Percentiles rank a stretch among this genome's conserved stretches.
Conservation (phyloP, 192 early-diverging fungal genomes). For the Entomortierella beljakovae region DNA sequence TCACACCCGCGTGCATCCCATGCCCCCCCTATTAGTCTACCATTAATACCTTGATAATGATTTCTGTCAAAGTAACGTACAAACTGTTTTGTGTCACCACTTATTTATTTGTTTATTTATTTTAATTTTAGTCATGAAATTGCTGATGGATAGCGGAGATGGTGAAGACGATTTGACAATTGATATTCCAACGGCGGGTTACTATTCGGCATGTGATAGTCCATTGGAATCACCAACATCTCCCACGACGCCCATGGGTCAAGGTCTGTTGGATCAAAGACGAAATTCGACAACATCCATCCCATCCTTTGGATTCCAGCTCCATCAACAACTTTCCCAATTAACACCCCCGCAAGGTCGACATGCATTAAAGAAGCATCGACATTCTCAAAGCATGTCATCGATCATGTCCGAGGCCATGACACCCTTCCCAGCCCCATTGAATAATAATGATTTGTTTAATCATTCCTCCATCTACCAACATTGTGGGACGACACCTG, state of each 20-base stretch:
- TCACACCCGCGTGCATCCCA: no score
- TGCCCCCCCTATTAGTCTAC: no score
- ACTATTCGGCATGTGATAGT: constrained; percentile 36
- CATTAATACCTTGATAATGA: no score
- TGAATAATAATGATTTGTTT: not conserved
- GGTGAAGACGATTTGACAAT: constrained; percentile 57
- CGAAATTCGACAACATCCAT: constrained; percentile 25
- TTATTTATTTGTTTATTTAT: not conserved
- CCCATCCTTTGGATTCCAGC: constrained; percentile 24
- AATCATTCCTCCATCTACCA: constrained; percentile 12
- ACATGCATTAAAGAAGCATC: constrained; percentile 14
- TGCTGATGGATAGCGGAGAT: constrained; percentile 64
- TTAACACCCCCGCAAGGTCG: not conserved
- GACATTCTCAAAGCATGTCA: constrained; percentile 42
- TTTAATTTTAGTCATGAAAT: constrained; percentile 57
- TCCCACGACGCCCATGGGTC: constrained; percentile 5
- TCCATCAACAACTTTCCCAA: constrained; percentile 19
- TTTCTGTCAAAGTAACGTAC: no score
- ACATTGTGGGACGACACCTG: constrained; percentile 5
- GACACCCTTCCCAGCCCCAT: not conserved
- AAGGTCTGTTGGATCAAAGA: constrained; percentile 10
- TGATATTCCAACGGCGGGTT: constrained; percentile 24
- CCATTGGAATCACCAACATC: constrained; percentile 27
- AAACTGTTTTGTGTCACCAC: no score
- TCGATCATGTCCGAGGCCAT: constrained; percentile 33